These are phyloP conservation scores for Circinella umbellata DNA, from an alignment of 371 early-diverging fungal genomes.

Conservation along the genomic window DNA sequence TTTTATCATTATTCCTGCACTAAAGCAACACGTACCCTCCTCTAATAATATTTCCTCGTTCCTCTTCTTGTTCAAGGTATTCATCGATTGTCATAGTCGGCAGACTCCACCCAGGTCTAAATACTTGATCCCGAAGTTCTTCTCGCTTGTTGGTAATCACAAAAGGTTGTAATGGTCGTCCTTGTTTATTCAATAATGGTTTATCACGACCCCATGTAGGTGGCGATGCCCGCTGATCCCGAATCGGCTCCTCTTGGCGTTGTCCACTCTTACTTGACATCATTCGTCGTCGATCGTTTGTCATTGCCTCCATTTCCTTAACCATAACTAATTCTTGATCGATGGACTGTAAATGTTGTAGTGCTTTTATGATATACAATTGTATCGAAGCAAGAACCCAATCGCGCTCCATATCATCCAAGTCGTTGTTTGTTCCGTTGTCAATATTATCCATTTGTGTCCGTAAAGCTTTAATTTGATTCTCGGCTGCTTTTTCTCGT, in stretches of 20 bases:
- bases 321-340: slow-evolving; percentile 79
- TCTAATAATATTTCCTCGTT: slow-evolving; percentile 87
- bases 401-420: slow-evolving; percentile 72
- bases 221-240: slow-evolving; percentile 23
- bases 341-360: slow-evolving; percentile 69
- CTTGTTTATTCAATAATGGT: slow-evolving; percentile 66
- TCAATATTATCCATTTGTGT: slow-evolving; percentile 26
- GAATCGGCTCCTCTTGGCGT: slow-evolving; percentile 20
- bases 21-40: slow-evolving; percentile 63
- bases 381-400: slow-evolving; percentile 65
- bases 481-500: slow-evolving; percentile 68
- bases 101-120: slow-evolving; percentile 84
- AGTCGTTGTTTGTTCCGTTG: slow-evolving; percentile 56
- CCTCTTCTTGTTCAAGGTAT: slow-evolving; percentile 86
- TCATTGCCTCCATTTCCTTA: slow-evolving; percentile 61
- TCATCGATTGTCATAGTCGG: slow-evolving; percentile 98
- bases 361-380: slow-evolving; percentile 59
- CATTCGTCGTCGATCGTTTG: slow-evolving; percentile 31
- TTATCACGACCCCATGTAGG: slow-evolving; percentile 47
- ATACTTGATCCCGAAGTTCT: slow-evolving; percentile 79
- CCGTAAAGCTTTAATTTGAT: slow-evolving; percentile 57
- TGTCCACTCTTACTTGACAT: slow-evolving; percentile 15
- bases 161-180: slow-evolving; percentile 86
- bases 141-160: slow-evolving; percentile 82
- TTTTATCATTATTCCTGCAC: too few species aligned